Conservation (phyloP, 73 alveolate genomes). For the Paramecium sexaurelia region DNA sequence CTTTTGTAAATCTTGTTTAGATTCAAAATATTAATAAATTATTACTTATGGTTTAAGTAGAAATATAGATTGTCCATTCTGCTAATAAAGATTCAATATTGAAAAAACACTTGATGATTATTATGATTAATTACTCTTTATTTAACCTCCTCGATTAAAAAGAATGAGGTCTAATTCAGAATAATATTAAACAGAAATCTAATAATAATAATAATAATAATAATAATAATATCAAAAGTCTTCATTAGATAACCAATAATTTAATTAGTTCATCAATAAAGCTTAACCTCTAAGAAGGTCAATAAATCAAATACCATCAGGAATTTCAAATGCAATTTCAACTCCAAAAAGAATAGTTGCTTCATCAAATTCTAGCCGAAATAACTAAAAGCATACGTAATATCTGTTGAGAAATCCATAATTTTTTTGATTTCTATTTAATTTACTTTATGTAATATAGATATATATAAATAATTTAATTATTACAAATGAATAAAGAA, state of each 20-base stretch:
- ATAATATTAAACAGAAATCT: neutral
- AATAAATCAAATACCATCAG: neutral
- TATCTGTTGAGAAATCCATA: neutral
- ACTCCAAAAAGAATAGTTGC: neutral
- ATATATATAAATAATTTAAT: neutral
- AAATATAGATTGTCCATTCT: slow-evolving; percentile 24
- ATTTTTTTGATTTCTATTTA: neutral
- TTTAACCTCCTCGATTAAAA: neutral
- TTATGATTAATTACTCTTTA: neutral
- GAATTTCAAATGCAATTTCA: neutral
- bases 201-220: neutral
- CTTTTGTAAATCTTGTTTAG: neutral
- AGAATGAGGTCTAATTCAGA: neutral
- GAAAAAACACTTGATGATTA: neutral
- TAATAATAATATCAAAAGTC: neutral
- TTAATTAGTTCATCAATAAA: neutral
- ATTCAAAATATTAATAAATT: neutral
- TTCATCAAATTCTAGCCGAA: neutral
- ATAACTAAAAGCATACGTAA: neutral
- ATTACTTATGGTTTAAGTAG: neutral
- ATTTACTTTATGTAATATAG: neutral
- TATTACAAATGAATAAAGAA: neutral
- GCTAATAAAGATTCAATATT: neutral
- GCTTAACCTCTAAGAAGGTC: neutral
- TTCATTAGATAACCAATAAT: neutral